These are phyloP conservation scores for Brassica incana DNA, from an alignment of 345 rosid genomes.

Conservation along the genomic window DNA sequence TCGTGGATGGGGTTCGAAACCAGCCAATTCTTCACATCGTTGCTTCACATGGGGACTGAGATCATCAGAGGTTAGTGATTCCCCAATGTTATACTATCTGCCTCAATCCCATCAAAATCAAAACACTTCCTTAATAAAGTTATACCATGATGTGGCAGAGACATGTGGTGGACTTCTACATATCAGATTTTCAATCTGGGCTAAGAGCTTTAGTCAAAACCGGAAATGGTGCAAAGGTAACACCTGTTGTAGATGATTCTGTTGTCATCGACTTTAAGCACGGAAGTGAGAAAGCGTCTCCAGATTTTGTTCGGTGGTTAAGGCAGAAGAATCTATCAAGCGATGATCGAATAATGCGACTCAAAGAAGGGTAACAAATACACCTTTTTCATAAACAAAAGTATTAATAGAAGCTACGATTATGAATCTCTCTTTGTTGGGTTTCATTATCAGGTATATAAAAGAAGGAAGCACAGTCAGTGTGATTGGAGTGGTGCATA, in stretches of 20 bases:
- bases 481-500: slow-evolving; percentile 92
- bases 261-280: slow-evolving; percentile 68
- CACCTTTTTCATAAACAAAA: neutral
- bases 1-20: slow-evolving; percentile 77
- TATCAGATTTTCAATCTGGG: slow-evolving; percentile 98
- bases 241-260: slow-evolving; percentile 91
- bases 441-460: slow-evolving; percentile 57
- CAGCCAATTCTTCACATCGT: slow-evolving; percentile 68
- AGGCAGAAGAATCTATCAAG: slow-evolving; percentile 78
- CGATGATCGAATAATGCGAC: slow-evolving; percentile 84
- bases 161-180: slow-evolving; percentile 97
- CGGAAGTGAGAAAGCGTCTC: slow-evolving; percentile 62
- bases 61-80: slow-evolving; percentile 52
- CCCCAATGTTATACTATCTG: neutral
- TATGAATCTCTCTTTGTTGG: slow-evolving; percentile 6
- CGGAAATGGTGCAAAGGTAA: slow-evolving; percentile 78
- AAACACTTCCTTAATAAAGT: slow-evolving; percentile 5
- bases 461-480: slow-evolving; percentile 99
- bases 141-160: slow-evolving; percentile 55
- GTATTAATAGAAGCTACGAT: neutral
- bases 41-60: slow-evolving; percentile 41
- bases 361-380: slow-evolving; percentile 81
- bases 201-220: slow-evolving; percentile 95
- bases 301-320: slow-evolving; percentile 86
- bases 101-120: slow-evolving; percentile 11